Base-by-base conservation (phyloP, 306 rosid species). In the Morella rubra region DNA sequence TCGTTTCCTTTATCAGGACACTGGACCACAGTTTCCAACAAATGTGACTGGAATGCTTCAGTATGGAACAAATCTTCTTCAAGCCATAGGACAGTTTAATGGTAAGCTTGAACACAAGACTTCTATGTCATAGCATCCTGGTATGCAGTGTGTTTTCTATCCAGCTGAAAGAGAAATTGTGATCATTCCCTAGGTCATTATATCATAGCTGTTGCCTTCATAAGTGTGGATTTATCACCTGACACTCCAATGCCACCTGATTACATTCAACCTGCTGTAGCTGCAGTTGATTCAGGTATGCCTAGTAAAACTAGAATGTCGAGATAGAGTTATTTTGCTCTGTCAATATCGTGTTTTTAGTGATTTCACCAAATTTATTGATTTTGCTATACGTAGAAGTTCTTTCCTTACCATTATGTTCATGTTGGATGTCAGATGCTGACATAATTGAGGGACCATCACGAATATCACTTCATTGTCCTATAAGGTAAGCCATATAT, bases 21-120 rank as follows among this genome's bases (percentile, higher is more conserved):
- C 90, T 80, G 98, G 97, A 80, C 96, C 99, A 11, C 99, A 90
- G 81, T 64, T 96, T 82, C 99, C 99, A 58, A 85, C 98, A 71
- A 56, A 81, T 68, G 91, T 96, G 80, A 87, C 89, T 78, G 19
- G 62, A 44, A 73, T 90, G 87, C 88, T 92, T 73, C 91, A 91
- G 82, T 85, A 73, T 85, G 97, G 98, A 76, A 81, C 98, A 59
- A 96, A 96, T 85, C 90, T 96, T 81, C 89, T 96, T 77, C 99
- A 96, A 85, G 91, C 89, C 50, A 81, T 92, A 53, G 99, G 99
- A 75, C 93, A 88, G 82, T 96, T 92, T 86, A 86, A 85, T 71
- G 96, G 99, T 92, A 75, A 82, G 86, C 72, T 69, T 82, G 66
- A 76, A 68, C 66, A 53, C 65, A 44, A 72, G 53, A 74, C 53